Evolutionary conservation across 1,284 basidiomycete species (phyloP).

Genomic region (Xerocomus tenax): DNA sequence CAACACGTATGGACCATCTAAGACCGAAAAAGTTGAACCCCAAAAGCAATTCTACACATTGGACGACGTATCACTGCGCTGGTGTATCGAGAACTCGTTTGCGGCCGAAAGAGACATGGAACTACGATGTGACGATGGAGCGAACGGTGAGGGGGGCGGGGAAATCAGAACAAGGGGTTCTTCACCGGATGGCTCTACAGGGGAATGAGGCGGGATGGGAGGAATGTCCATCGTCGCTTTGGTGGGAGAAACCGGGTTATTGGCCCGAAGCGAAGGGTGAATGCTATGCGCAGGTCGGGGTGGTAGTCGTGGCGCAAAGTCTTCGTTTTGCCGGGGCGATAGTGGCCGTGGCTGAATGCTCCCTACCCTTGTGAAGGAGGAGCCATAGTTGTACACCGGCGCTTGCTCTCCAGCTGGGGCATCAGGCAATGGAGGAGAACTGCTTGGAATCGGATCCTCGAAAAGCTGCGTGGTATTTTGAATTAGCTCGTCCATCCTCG

Average conservation of each 20-base stretch:
- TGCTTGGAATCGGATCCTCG: slow-evolving; percentile 38
- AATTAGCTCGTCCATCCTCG: slow-evolving; percentile 83
- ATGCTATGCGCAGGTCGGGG: slow-evolving; percentile 63
- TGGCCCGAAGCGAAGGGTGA: slow-evolving; percentile 57
- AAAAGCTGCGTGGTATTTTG: slow-evolving; percentile 56
- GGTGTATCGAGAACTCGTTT: slow-evolving; percentile 8
- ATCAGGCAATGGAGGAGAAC: slow-evolving; percentile 58
- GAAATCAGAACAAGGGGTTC: slow-evolving; percentile 14
- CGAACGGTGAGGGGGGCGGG: slow-evolving; percentile 29
- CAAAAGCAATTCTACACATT: slow-evolving; percentile 11
- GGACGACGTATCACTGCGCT: slow-evolving; percentile 14
- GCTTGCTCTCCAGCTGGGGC: slow-evolving; percentile 54
- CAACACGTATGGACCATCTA: background rate
- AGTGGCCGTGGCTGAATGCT: slow-evolving; percentile 34
- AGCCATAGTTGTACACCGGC: slow-evolving; percentile 53
- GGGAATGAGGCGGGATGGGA: slow-evolving; percentile 22
- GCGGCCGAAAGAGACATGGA: slow-evolving; percentile 10
- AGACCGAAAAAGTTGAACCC: slow-evolving; percentile 4
- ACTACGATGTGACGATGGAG: slow-evolving; percentile 14
- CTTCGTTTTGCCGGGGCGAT: slow-evolving; percentile 38
- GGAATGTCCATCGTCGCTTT: slow-evolving; percentile 30
- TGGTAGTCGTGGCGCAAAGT: slow-evolving; percentile 66
- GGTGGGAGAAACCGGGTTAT: slow-evolving; percentile 35
- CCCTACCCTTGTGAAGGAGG: slow-evolving; percentile 54
- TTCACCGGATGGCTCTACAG: slow-evolving; percentile 10